These are phyloP conservation scores for Escovopsis sp. DNA, from an alignment of 2,329 filamentous ascomycete genomes.

Conservation along the genomic window DNA sequence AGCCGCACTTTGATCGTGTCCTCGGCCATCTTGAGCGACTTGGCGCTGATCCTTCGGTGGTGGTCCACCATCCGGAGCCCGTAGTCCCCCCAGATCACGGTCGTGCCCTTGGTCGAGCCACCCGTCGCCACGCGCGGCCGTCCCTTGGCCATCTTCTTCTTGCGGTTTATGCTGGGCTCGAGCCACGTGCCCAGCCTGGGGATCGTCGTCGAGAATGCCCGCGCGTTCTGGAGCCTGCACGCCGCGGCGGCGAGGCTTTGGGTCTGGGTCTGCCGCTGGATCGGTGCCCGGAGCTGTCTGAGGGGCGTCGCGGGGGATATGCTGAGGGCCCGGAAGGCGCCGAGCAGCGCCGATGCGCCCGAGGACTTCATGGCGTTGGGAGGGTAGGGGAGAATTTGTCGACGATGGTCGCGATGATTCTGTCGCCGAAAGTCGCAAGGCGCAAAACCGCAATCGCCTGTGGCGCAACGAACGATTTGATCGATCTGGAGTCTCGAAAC, in stretches of 20 bases:
- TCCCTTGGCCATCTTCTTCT: conserved; percentile 84
- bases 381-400: conserved; percentile 4
- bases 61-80: conserved; percentile 88
- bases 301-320: conserved; percentile 26
- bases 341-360: conserved; percentile 29
- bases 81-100: conserved; percentile 91
- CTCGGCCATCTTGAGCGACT: conserved; percentile 78
- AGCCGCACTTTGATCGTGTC: conserved; percentile 84
- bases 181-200: conserved; percentile 58
- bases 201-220: conserved; percentile 60
- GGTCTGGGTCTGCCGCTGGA: conserved; percentile 15
- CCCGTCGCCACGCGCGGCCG: conserved; percentile 78
- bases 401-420: conserved; percentile 7
- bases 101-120: conserved; percentile 83
- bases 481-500: conserved; percentile 16
- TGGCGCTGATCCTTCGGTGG: conserved; percentile 76
- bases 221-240: conserved; percentile 27
- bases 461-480: too few relatives aligned
- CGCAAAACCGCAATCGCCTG: too few relatives aligned
- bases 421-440: neutral
- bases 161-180: conserved; percentile 58
- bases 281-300: conserved; percentile 22
- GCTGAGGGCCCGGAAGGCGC: conserved; percentile 36
- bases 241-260: conserved; percentile 13
- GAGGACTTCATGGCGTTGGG: conserved; percentile 31